These are phyloP conservation scores for Marasmius oreades DNA, from an alignment of 1,284 basidiomycete species.

Conservation along the genomic window DNA sequence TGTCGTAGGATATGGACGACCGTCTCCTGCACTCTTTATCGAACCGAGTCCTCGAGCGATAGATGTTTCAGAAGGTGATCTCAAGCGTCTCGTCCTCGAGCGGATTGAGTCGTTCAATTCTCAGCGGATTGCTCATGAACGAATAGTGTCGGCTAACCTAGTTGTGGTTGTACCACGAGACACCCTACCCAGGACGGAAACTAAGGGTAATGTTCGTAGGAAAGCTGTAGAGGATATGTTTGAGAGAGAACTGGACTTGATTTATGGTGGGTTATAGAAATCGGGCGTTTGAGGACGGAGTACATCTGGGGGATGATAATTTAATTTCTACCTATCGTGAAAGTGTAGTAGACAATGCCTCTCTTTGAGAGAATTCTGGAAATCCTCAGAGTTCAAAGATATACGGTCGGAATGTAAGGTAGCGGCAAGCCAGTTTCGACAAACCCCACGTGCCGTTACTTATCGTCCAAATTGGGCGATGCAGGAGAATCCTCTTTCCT, in stretches of 20 bases:
- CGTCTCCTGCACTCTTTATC: constrained; percentile 8
- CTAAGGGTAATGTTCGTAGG: constrained; percentile 9
- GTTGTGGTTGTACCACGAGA: constrained; percentile 4
- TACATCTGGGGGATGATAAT: too few species aligned
- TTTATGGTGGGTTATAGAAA: not conserved
- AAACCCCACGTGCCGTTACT: too few species aligned
- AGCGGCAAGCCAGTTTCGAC: too few species aligned
- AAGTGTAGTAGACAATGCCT: too few species aligned
- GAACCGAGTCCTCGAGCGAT: not conserved
- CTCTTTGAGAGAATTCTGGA: too few species aligned
- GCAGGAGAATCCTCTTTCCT: too few species aligned
- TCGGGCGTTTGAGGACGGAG: too few species aligned
- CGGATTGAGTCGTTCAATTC: not conserved
- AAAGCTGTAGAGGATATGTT: constrained; percentile 1
- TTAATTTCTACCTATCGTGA: too few species aligned
- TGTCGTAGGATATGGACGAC: constrained; percentile 4
- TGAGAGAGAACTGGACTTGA: not conserved
- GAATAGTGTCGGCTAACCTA: not conserved
- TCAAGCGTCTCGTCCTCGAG: not conserved
- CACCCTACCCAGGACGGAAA: constrained; percentile 2
- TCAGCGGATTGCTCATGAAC: not conserved
- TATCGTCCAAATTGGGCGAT: too few species aligned
- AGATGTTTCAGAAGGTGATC: not conserved
- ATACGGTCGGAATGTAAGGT: too few species aligned
- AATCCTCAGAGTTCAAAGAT: too few species aligned